A percentile compares a stretch with the other conserved stretches of the same genome.
Evolutionary conservation across 2,329 filamentous ascomycete species (phyloP).

Genomic region (Ascochyta pisi): DNA sequence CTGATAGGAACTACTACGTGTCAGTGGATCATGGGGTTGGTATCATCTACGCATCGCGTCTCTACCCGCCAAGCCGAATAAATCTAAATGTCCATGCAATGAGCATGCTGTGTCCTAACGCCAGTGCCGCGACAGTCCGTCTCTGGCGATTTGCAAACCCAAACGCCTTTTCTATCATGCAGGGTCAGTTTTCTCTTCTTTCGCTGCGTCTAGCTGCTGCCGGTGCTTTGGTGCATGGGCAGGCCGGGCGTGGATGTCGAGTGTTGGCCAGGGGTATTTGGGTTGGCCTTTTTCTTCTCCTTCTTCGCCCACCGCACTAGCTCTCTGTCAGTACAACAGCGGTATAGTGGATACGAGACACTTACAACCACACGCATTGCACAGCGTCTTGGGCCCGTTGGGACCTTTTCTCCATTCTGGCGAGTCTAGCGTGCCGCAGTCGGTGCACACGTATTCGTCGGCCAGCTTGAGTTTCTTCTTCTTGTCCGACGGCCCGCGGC

Average conservation of each 20-base stretch:
- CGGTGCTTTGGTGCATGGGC: constrained; percentile 41
- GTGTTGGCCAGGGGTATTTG: constrained; percentile 25
- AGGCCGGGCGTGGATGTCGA: constrained; percentile 29
- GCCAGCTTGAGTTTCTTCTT: constrained; percentile 83
- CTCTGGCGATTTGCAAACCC: too few species aligned
- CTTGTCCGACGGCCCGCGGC: constrained; percentile 72
- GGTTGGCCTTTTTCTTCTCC: constrained; percentile 71
- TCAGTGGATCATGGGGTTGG: neutral
- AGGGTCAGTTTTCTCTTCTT: neutral
- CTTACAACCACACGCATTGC: constrained; percentile 89
- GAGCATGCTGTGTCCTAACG: neutral
- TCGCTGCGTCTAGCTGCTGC: constrained; percentile 34
- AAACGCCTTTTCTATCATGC: neutral
- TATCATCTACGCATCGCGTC: neutral
- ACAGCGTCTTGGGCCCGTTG: constrained; percentile 89
- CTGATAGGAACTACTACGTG: neutral
- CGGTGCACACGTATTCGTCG: constrained; percentile 93
- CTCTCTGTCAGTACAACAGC: neutral
- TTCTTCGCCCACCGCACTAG: constrained; percentile 69
- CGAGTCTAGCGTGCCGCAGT: constrained; percentile 92
- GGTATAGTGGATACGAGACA: constrained; percentile 15
- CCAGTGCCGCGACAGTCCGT: neutral
- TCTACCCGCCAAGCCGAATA: neutral
- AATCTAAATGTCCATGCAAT: too few species aligned
- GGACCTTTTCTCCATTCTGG: constrained; percentile 97